phyloP scores from a whole-genome alignment of 164 flowering plant species.

The Piper longum region DNA sequence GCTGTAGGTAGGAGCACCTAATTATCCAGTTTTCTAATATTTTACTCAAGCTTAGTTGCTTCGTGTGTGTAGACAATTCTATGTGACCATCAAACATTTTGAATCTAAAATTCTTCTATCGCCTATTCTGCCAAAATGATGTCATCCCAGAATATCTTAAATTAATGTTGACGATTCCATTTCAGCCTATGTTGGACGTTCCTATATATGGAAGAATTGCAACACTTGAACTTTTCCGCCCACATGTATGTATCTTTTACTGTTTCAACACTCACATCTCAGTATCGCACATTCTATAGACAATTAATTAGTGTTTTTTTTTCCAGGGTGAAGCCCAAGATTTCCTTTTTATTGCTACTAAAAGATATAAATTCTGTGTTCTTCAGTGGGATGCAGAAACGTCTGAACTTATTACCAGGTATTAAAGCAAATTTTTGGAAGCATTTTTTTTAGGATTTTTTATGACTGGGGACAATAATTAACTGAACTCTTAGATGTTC shows the following conservation, averaged over 20 bases:
- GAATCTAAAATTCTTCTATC: no score
- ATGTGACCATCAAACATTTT: no score
- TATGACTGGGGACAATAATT: no score
- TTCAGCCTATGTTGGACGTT: slow-evolving; percentile 94
- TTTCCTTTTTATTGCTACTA: slow-evolving; percentile 87
- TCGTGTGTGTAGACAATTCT: no score
- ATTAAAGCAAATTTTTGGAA: no score
- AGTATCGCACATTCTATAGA: not conserved
- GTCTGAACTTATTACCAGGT: slow-evolving; percentile 86
- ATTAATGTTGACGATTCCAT: not conserved
- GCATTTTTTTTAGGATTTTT: no score
- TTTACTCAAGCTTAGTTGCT: no score
- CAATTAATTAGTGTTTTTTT: slow-evolving; percentile 2
- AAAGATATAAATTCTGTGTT: slow-evolving; percentile 92
- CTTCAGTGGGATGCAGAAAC: slow-evolving; percentile 94
- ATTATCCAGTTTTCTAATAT: no score
- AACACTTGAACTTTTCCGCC: slow-evolving; percentile 93
- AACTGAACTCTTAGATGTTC: no score
- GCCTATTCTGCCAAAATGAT: no score
- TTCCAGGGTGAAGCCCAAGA: slow-evolving; percentile 94
- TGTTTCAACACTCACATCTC: not conserved
- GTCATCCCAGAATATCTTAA: no score
- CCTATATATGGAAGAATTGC: slow-evolving; percentile 99
- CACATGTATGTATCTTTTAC: slow-evolving; percentile 61
- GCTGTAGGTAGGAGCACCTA: no score